Evolutionary conservation across 2,329 filamentous ascomycete species (phyloP), one percentile per base, ranked within the genome.

Genomic region (Cercospora brassicicola): DNA sequence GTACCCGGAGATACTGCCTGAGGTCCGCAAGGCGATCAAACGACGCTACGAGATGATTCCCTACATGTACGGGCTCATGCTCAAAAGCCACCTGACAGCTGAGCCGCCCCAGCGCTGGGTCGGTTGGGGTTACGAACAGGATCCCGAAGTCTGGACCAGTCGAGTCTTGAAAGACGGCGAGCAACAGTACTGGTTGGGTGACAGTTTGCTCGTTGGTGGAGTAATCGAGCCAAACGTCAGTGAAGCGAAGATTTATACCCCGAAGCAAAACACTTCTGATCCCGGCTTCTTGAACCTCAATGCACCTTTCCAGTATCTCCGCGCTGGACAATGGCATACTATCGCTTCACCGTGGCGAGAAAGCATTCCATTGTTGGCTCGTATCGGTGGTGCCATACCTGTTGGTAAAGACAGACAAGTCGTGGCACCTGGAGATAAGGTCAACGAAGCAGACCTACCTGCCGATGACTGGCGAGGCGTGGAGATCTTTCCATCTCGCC

Each of bases 111-210:
- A 91, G 73, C 82, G 89, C 62, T 92, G 90, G 90, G 87, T 88
- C 0, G 90, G 90, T 0, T 92, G 89, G 89, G 89, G 89, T 28
- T 91, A 89, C 73, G 90, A 92, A 74, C 74, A 79, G 0, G 90
- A 92, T 71, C 81, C 87, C 0, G 86, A 88, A 68, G 87, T 92
- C 0, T 92, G 90, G 90, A 76, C 30, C 3, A 86, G 81, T 2
- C 82, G 82, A 59, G 74, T 81, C 0, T 79, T 91, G 2, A 88
- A 85, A 65, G 82, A 85, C 31, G 89, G 89, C 7, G 90, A 92
- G 72, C 86, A 86, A 3, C 90, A 93, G 75, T 92, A 89, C 80
- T 92, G 89, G 89, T 85, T 92, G 26, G 90, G 90, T 10, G 88
- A 90, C 64, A 82, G 84, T 0, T 79, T 92, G 8, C 82, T 92